Conservation (phyloP, 1,284 basidiomycete species). For the Irpex lacteus region DNA sequence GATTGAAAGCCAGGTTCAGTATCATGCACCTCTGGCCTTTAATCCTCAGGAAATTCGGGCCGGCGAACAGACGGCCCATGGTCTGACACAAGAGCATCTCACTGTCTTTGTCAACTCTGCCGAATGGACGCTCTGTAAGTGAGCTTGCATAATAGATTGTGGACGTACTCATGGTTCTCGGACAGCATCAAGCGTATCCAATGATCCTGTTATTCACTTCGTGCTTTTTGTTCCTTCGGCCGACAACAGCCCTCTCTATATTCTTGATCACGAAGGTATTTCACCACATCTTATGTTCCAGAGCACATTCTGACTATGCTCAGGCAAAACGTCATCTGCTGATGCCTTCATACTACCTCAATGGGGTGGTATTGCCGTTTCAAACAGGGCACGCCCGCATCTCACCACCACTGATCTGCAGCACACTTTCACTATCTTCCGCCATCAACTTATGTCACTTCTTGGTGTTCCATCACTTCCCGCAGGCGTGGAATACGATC, state of each 20-base stretch:
- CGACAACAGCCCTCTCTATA: constrained; percentile 65
- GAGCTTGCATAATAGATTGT: background rate
- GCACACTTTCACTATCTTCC: constrained; percentile 69
- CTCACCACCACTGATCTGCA: constrained; percentile 47
- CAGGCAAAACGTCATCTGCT: constrained; percentile 45
- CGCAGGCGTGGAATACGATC: constrained; percentile 30
- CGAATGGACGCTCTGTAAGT: constrained; percentile 88
- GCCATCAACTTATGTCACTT: constrained; percentile 71
- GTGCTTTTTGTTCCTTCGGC: constrained; percentile 85
- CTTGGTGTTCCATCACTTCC: constrained; percentile 77
- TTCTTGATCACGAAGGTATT: constrained; percentile 59
- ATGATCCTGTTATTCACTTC: constrained; percentile 92
- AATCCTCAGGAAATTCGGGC: constrained; percentile 46
- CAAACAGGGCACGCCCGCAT: constrained; percentile 53
- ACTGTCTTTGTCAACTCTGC: constrained; percentile 95
- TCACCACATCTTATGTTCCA: constrained; percentile 3
- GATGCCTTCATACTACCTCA: constrained; percentile 90
- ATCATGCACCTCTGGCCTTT: constrained; percentile 88
- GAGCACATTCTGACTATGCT: background rate
- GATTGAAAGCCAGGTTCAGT: constrained; percentile 92
- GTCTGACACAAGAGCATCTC: constrained; percentile 76
- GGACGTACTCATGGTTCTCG: background rate
- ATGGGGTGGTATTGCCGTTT: constrained; percentile 89
- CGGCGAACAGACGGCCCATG: constrained; percentile 40
- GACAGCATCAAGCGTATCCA: constrained; percentile 77